Evolutionary conservation across 208 protist species (phyloP).

Genomic region (Jaenimonas drosophilae): DNA sequence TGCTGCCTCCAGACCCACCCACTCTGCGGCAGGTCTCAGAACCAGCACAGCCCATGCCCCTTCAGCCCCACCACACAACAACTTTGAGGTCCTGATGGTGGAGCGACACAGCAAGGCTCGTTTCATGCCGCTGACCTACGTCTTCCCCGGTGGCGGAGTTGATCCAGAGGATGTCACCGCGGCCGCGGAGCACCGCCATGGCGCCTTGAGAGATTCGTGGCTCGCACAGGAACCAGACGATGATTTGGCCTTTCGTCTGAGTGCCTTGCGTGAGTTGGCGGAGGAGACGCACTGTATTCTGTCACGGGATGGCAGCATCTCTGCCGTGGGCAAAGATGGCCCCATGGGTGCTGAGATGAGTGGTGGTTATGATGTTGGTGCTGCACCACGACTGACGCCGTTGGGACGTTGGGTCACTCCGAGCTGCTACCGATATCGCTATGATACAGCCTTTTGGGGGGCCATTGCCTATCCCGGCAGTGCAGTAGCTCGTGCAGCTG

Average conservation of each 20-base stretch:
- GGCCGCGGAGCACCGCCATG: slow-evolving; percentile 2
- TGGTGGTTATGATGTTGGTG: slow-evolving; percentile 5
- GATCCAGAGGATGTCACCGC: slow-evolving; percentile 18
- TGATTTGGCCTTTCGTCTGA: slow-evolving; percentile 5
- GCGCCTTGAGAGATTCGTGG: background rate
- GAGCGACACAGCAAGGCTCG: slow-evolving; percentile 41
- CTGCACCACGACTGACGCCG: slow-evolving; percentile 9
- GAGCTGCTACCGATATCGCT: slow-evolving; percentile 22
- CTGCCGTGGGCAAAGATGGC: slow-evolving; percentile 4
- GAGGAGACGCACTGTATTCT: slow-evolving; percentile 42
- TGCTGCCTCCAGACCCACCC: background rate
- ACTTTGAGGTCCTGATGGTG: slow-evolving; percentile 45
- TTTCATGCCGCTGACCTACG: slow-evolving; percentile 44
- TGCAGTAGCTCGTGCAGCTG: background rate
- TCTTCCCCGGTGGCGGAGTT: slow-evolving; percentile 45
- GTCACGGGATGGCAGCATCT: slow-evolving; percentile 7
- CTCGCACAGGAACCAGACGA: slow-evolving; percentile 5
- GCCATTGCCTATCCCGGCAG: slow-evolving; percentile 6
- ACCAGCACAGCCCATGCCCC: background rate
- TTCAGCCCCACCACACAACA: slow-evolving; percentile 1
- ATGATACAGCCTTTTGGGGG: slow-evolving; percentile 48
- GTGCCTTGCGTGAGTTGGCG: slow-evolving; percentile 33
- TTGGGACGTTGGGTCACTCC: slow-evolving; percentile 49
- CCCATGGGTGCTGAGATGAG: background rate
- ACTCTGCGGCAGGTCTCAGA: background rate